Conservation (phyloP, 106 monocot genomes). For the Agapanthus africanus region DNA sequence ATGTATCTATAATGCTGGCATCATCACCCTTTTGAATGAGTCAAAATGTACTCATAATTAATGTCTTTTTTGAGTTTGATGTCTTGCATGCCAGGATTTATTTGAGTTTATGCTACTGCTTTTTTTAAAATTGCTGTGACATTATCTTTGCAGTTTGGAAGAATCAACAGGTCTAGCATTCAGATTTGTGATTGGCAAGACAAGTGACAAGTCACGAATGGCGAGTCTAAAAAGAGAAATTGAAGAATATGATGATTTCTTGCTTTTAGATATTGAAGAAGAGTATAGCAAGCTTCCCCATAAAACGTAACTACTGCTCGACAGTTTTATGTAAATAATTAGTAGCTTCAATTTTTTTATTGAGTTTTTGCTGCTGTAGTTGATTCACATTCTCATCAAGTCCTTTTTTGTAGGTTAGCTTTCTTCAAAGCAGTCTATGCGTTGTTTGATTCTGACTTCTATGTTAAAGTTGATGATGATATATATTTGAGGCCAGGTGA, state of each 20-base stretch:
- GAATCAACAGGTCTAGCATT: constrained; percentile 79
- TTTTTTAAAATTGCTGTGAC: not conserved
- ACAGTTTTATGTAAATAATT: not conserved
- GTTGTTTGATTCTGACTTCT: constrained; percentile 84
- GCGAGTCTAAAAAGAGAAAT: constrained; percentile 61
- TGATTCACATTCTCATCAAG: constrained; percentile 29
- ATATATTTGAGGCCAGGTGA: constrained; percentile 95
- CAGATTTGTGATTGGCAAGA: constrained; percentile 91
- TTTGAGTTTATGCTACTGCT: not conserved
- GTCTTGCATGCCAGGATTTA: no score
- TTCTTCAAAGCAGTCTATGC: constrained; percentile 93
- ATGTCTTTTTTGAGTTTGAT: no score
- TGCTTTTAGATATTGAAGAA: constrained; percentile 83
- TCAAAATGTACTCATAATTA: no score
- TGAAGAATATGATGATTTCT: constrained; percentile 59
- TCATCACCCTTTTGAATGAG: no score
- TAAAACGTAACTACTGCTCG: constrained; percentile 71
- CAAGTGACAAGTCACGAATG: constrained; percentile 53
- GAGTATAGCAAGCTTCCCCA: constrained; percentile 76
- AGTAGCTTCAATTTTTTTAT: not conserved
- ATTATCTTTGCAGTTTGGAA: constrained; percentile 56
- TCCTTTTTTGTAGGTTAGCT: constrained; percentile 71
- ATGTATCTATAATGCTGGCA: no score
- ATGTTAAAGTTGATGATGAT: constrained; percentile 97
- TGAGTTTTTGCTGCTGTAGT: not conserved